Base-by-base conservation (phyloP, 1,284 basidiomycete species). In the Cryptococcus sp. region DNA sequence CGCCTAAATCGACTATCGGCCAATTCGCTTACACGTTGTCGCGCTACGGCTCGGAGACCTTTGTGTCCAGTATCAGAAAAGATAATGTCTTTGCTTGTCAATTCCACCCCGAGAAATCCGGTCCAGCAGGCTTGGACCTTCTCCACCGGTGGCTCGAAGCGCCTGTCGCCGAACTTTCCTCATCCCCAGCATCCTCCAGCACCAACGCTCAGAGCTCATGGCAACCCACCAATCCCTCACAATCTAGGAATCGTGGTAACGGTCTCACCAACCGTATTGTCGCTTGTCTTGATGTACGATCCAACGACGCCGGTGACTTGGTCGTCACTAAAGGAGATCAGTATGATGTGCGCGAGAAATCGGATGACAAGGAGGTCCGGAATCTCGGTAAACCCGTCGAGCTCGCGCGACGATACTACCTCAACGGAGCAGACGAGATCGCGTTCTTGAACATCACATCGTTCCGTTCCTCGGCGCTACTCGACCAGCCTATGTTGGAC, bases 321-420 rank as follows among this genome's bases (percentile, higher is more conserved):
- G 94, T 99, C 57, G 96, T 99, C 1, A 99, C 96, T 50, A 99
- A 99, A 81, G 96, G 96, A 55, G 96, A 99, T 79, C 94, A 96
- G 75, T 99, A 99, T 81, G 93, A 98, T 73, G 95, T 98, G 16
- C 90, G 95, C 57, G 95, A 98, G 78, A 91, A 89, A 72, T 72
- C 78, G 13, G 61, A 68, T 42, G 86, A 85, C 11, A 88, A 93
- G 39, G 86, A 88, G 4, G 96, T 99, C 6, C 89, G 96, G 63
- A 99, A 99, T 78, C 88, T 99, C 60, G 96, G 96, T 59, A 98
- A 97, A 80, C 96, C 96, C 3, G 93, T 99, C 69, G 87, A 92
- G 41, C 86, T 99, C 52, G 90, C 95, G 2, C 84, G 84, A 50
- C 85, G 86, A 61, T 99, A 99, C 81, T 98, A 90, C 79, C 79